Evolutionary conservation across 73 alveolate species (phyloP).

Genomic region (Paramecium pentaurelia): DNA sequence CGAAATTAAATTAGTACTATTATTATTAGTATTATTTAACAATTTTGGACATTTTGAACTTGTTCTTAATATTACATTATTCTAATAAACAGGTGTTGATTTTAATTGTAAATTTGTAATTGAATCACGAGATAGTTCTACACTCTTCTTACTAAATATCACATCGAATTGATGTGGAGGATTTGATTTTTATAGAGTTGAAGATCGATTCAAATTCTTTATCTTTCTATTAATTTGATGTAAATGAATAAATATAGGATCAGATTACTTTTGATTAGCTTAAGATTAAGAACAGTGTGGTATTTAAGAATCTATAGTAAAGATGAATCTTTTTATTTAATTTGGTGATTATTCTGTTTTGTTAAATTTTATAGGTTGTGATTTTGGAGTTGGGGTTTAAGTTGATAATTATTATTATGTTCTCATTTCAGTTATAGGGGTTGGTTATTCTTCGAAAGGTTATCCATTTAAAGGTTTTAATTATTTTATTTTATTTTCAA

Average conservation of each 20-base stretch:
- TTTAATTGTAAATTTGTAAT: neutral
- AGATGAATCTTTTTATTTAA: neutral
- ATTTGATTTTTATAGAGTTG: neutral
- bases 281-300: neutral
- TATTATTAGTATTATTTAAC: neutral
- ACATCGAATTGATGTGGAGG: neutral
- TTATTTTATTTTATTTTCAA: conserved; percentile 3
- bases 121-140: neutral
- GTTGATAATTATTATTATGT: neutral
- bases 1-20: neutral
- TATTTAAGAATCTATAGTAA: neutral
- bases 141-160: neutral
- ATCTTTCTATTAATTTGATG: neutral
- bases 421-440: neutral
- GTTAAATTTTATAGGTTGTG: neutral
- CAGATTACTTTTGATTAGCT: neutral
- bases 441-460: neutral
- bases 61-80: neutral
- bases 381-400: neutral
- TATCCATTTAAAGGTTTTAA: neutral
- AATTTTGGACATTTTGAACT: neutral
- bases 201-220: neutral
- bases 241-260: neutral
- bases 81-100: neutral
- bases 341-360: neutral